Base-by-base conservation (phyloP, 805 yeast genomes). In the Metschnikowia kofuensis region DNA sequence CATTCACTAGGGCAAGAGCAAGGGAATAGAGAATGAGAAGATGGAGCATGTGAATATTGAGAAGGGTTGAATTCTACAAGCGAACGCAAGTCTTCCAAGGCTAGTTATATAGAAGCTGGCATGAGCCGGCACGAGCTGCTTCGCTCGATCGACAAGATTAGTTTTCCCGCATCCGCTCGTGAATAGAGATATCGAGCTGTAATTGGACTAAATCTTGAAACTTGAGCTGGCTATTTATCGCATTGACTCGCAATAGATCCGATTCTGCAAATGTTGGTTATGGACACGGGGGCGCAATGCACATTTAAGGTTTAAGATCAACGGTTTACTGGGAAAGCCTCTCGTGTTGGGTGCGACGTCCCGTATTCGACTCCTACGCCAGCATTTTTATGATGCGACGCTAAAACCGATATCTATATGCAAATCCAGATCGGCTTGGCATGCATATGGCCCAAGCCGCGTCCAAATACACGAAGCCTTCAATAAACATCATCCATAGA, bases 21-120 rank as follows among this genome's bases (percentile, higher is more conserved):
- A 47, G 35, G 12, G 49, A 37, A 21, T 29, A 15, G 12, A 37
- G 45, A 31, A 38, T 15, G 27, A 47, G 21, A 10, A 38, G 26
- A 13, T 47, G 45, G 14, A 47, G 26, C 15, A 34, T 34, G 36
- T 13, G 42, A n/a, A 45, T 49, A 40, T 57, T 13, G 37, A 36
- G 8, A 16, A 37, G 38, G 47, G 40, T 43, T 40, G 14, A 29
- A 42, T 32, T 9, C 21, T 21, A 21, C 21, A 21, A 21, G 21
- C 21, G 4, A 21, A 21, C 21, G 21, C 21, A 21, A 21, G 4
- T 21, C 21, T 30, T 30, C 5, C 12, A 30, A 30, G 32, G 32
- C 10, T 30, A 10, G 3, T 30, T 30, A 30, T 30, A 30, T 5
- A 5, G 2, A 12, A 30, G 32, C 3, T 9, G 13, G 13, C 10